Percentiles rank a stretch among this genome's conserved stretches.
Evolutionary conservation across 2,329 filamentous ascomycete species (phyloP).

Genomic region (Pseudogymnoascus pannorum): DNA sequence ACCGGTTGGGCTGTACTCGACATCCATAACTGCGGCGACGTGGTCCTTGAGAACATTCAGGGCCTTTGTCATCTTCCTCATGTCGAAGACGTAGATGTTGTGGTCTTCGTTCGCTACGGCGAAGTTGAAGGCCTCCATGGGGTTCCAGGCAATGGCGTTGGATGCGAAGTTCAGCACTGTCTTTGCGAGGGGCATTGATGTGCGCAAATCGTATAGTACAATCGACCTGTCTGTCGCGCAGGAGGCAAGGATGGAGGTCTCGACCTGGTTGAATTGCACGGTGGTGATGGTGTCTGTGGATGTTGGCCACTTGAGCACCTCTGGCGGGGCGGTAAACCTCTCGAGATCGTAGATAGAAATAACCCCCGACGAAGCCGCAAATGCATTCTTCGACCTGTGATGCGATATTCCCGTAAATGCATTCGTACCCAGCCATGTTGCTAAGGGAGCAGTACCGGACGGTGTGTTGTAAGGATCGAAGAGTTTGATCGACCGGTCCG

Average conservation of each 20-base stretch:
- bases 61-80: conserved; percentile 80
- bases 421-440: conserved; percentile 75
- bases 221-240: conserved; percentile 79
- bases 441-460: conserved; percentile 61
- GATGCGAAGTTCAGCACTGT: conserved; percentile 74
- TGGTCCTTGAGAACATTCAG: conserved; percentile 87
- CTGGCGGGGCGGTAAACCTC: conserved; percentile 69
- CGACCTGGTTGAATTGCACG: conserved; percentile 85
- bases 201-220: conserved; percentile 87
- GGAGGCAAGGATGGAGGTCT: conserved; percentile 84
- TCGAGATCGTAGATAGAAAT: conserved; percentile 88
- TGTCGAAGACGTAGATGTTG: conserved; percentile 86
- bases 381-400: conserved; percentile 69
- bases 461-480: conserved; percentile 80
- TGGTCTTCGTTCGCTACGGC: conserved; percentile 92
- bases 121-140: conserved; percentile 94
- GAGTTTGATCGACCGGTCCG: conserved; percentile 80
- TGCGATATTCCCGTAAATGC: conserved; percentile 81
- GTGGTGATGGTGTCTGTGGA: conserved; percentile 83
- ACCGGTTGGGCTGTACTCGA: conserved; percentile 90
- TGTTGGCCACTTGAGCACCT: conserved; percentile 81
- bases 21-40: conserved; percentile 87
- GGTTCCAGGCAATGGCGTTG: conserved; percentile 86
- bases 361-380: conserved; percentile 69
- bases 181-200: conserved; percentile 73